A percentile compares a stretch with the other conserved stretches of the same genome.
Evolutionary conservation across 2,329 filamentous ascomycete genomes (phyloP).

Genomic region (Fusarium piperis): DNA sequence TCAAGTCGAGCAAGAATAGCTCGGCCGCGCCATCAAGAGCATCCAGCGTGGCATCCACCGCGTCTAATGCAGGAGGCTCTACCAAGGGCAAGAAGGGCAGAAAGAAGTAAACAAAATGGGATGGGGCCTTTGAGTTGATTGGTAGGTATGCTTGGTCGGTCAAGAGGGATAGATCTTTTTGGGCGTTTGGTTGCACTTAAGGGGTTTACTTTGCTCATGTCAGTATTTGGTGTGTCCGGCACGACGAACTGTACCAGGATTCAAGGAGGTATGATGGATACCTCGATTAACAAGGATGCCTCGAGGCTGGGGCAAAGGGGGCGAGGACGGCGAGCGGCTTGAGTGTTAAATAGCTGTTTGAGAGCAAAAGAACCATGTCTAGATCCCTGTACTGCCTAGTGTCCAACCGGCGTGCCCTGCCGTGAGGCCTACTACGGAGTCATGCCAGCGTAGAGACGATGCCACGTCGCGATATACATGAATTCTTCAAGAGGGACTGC

Average conservation of each 20-base stretch:
- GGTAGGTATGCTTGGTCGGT: conserved; percentile 13
- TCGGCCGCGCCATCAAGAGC: conserved; percentile 84
- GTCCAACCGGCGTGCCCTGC: conserved; percentile 17
- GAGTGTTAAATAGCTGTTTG: conserved; percentile 27
- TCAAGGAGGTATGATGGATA: conserved; percentile 18
- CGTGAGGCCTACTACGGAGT: conserved; percentile 5
- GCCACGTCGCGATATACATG: conserved; percentile 34
- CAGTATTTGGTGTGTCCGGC: conserved; percentile 26
- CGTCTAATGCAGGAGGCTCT: conserved; percentile 61
- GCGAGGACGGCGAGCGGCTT: conserved; percentile 12
- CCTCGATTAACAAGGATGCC: conserved; percentile 23
- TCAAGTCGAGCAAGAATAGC: conserved; percentile 82
- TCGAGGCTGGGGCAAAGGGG: conserved; percentile 17
- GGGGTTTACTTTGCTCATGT: conserved; percentile 24
- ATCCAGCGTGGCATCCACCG: conserved; percentile 84
- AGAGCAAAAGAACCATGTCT: conserved; percentile 36
- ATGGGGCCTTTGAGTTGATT: not conserved
- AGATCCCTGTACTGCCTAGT: conserved; percentile 28
- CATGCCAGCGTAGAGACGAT: not conserved
- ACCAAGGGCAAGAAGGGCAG: conserved; percentile 59
- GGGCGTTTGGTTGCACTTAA: conserved; percentile 41
- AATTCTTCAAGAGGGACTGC: conserved; percentile 25
- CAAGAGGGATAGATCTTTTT: conserved; percentile 30
- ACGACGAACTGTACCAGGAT: conserved; percentile 19
- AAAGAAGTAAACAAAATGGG: conserved; percentile 42